Base-by-base conservation (phyloP, 1,139 yeast genomes). In the Blastobotrys persicus region DNA sequence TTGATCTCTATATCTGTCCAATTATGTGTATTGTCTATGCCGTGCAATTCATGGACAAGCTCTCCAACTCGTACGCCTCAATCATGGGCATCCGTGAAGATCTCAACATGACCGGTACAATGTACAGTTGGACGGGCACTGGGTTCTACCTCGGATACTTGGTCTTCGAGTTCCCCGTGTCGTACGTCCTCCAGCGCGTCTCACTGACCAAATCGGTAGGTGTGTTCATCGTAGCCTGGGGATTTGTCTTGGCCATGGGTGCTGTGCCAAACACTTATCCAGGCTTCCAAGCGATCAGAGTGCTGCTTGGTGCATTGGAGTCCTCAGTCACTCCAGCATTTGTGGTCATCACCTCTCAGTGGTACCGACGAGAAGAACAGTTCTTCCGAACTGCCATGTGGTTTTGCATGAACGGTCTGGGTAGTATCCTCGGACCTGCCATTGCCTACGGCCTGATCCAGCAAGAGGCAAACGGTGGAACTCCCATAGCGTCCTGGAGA, bases 41-140 rank as follows among this genome's bases (percentile, higher is more conserved):
- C 80, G 59, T 35, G 40, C 89, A 83, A 64, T 80, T 78, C 52
- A 78, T 83, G 79, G 79, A 75, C 56, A 75, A 75, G 56, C 72
- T 69, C 4, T 65, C 74, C 19, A 57, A 70, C 42, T 63, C 74
- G 44, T 70, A 72, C 43, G 76, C 79, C 23, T 74, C 79, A 4
- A 65, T 76, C 46, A 71, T 75, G 59, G 78, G 77, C 14, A 55
- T 77, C 23, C 59, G 57, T 35, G 59, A 57, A 7, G 79, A 73
- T 46, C 56, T 62, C 18, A 47, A 72, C 42, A 61, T 77, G 49
- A 55, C 49, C 1, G 75, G 75, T 12, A 67, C 66, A 45, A 68
- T 74, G 51, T 78, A 75, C 56, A 66, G 75, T 28, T 77, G 81
- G 81, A 56, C 72, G 6, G 71, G 77, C 4, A 68, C 79, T 1